Conservation (phyloP, 2,329 filamentous ascomycete species). For the Tolypocladium pustulatum region DNA sequence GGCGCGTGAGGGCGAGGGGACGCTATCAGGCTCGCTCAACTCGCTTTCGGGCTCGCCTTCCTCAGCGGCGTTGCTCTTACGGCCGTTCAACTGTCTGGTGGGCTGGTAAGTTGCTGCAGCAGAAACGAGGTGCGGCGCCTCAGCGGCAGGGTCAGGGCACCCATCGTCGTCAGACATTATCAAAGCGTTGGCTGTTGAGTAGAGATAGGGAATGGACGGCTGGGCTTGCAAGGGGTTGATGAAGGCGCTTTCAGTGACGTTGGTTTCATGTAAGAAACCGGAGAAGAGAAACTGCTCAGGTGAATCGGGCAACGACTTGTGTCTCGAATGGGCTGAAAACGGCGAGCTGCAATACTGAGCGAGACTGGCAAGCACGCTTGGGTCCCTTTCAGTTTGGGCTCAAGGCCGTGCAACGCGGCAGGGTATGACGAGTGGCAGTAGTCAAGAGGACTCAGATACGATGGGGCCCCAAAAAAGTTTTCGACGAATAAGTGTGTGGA, state of each 20-base stretch:
- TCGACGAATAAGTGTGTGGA: not conserved
- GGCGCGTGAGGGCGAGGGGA: slow-evolving; percentile 26
- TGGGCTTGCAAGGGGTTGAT: not conserved
- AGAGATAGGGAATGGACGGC: not conserved
- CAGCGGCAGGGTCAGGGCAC: not conserved
- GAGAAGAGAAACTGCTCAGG: not conserved
- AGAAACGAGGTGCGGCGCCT: not conserved
- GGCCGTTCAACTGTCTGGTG: slow-evolving; percentile 17
- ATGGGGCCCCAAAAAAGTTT: not conserved
- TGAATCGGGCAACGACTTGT: not conserved
- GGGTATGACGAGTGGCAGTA: not conserved
- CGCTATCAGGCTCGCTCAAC: slow-evolving; percentile 29
- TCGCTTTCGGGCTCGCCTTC: slow-evolving; percentile 30
- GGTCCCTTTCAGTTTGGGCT: not conserved
- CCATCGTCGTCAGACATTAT: not conserved
- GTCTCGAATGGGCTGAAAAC: not conserved
- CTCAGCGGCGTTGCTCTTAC: slow-evolving; percentile 19
- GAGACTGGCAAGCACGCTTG: not conserved
- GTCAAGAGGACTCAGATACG: not conserved
- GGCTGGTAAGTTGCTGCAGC: slow-evolving; percentile 12
- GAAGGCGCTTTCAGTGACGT: not conserved
- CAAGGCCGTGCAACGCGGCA: not conserved
- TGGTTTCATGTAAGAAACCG: not conserved
- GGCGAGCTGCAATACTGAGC: no score
- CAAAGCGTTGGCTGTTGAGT: not conserved